phyloP scores from a whole-genome alignment of 305 asterid species.

The Solanum chacoense region DNA sequence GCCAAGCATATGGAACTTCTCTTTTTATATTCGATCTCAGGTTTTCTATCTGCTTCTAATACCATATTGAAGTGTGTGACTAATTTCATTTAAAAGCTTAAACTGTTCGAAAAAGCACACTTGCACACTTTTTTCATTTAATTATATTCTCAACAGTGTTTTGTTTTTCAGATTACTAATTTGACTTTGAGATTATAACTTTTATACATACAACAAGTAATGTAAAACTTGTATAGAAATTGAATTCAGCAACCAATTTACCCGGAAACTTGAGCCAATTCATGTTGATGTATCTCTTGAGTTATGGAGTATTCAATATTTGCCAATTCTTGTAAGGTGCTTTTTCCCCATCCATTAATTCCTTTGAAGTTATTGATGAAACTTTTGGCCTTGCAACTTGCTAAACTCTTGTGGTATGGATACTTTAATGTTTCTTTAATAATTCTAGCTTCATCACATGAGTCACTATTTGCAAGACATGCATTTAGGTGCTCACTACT shows the following conservation, averaged over 20 bases:
- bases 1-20: no score
- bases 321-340: slow-evolving; percentile 12
- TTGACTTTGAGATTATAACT: no score
- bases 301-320: slow-evolving; percentile 9
- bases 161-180: no score
- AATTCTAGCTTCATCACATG: not conserved
- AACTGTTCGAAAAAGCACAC: no score
- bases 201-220: no score
- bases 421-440: slow-evolving; percentile 12
- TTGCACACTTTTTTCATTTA: no score
- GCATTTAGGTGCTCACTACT: slow-evolving; percentile 13
- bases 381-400: not conserved
- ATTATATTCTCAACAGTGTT: no score
- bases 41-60: no score
- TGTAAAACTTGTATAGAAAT: no score
- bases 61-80: no score
- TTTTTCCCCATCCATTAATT: slow-evolving; percentile 5
- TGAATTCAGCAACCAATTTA: not conserved
- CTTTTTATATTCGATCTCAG: no score
- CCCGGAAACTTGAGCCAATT: slow-evolving; percentile 23
- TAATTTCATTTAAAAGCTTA: no score
- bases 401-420: slow-evolving; percentile 19
- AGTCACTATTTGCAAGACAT: not conserved
- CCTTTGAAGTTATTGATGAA: slow-evolving; percentile 3
- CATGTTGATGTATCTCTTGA: slow-evolving; percentile 5